phyloP scores from a whole-genome alignment of 257 asterid genomes.

The Handroanthus guayacan region DNA sequence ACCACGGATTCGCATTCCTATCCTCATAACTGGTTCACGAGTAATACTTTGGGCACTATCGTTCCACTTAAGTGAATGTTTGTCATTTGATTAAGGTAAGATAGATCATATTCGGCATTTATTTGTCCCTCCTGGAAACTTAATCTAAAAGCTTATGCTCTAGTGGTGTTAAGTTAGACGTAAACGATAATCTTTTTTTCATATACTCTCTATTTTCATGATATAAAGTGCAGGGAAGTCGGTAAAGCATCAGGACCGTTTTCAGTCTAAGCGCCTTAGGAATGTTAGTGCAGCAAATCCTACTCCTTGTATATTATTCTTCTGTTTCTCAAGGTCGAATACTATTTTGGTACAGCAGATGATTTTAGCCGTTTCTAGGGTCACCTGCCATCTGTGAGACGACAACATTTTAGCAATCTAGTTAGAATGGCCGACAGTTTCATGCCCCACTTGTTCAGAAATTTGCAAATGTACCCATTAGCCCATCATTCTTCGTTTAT shows the following conservation, averaged over 20 bases:
- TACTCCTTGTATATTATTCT: constrained; percentile 21
- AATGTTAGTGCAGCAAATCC: constrained; percentile 10
- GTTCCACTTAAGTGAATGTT: constrained; percentile 42
- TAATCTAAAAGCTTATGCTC: constrained; percentile 17
- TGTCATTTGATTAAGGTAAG: constrained; percentile 32
- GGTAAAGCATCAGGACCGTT: constrained; percentile 12
- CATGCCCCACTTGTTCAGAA: constrained; percentile 30
- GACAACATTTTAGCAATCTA: constrained; percentile 27
- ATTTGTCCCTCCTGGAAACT: not conserved
- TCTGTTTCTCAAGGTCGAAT: constrained; percentile 27
- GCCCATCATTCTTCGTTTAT: not conserved
- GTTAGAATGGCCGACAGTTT: constrained; percentile 10
- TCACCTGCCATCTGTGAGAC: not conserved
- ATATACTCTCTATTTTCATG: not conserved
- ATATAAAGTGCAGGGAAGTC: constrained; percentile 15
- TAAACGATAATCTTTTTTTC: not conserved
- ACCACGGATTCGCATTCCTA: constrained; percentile 37
- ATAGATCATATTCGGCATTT: not conserved
- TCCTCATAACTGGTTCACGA: constrained; percentile 43
- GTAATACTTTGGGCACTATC: constrained; percentile 35
- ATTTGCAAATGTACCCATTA: constrained; percentile 28
- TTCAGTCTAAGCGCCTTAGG: constrained; percentile 10
- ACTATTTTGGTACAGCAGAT: constrained; percentile 38
- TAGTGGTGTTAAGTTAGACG: not conserved
- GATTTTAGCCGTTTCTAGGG: constrained; percentile 23